These are phyloP conservation scores for Brassica cretica DNA, from an alignment of 345 rosid genomes.

Conservation along the genomic window DNA sequence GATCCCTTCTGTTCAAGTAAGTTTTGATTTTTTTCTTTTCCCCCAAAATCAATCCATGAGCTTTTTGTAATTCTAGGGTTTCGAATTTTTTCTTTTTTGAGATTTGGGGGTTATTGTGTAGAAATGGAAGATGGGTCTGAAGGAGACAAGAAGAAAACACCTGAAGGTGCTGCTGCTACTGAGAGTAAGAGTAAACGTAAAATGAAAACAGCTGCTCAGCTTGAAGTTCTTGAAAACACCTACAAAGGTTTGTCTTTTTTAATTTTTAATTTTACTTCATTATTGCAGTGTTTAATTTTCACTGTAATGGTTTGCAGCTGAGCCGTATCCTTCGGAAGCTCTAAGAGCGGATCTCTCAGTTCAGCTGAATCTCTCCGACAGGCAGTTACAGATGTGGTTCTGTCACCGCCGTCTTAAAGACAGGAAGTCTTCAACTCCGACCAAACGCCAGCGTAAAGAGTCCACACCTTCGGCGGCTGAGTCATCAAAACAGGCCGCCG, in stretches of 20 bases:
- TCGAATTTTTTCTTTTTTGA: not conserved
- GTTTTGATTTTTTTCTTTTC: not conserved
- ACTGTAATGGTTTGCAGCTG: constrained; percentile 42
- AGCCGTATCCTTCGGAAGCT: constrained; percentile 77
- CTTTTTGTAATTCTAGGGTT: constrained; percentile 27
- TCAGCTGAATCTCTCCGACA: constrained; percentile 73
- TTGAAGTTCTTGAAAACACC: constrained; percentile 76
- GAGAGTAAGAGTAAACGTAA: constrained; percentile 71
- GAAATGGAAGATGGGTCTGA: constrained; percentile 55
- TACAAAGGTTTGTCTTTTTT: constrained; percentile 53
- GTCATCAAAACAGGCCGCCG: not conserved
- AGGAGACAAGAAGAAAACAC: constrained; percentile 61
- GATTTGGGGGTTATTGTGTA: constrained; percentile 11
- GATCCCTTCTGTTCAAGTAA: constrained; percentile 8
- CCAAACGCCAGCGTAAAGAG: constrained; percentile 57
- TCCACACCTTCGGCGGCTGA: constrained; percentile 31
- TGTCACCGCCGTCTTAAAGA: constrained; percentile 93
- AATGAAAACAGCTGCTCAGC: constrained; percentile 95
- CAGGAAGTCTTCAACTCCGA: constrained; percentile 52
- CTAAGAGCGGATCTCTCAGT: constrained; percentile 69
- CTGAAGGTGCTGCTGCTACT: constrained; percentile 45
- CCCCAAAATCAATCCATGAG: constrained; percentile 18
- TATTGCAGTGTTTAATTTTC: not conserved
- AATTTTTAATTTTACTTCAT: not conserved
- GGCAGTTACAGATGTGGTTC: constrained; percentile 99